These are phyloP conservation scores for Candida boleticola DNA, from an alignment of 805 yeast genomes.

Conservation along the genomic window DNA sequence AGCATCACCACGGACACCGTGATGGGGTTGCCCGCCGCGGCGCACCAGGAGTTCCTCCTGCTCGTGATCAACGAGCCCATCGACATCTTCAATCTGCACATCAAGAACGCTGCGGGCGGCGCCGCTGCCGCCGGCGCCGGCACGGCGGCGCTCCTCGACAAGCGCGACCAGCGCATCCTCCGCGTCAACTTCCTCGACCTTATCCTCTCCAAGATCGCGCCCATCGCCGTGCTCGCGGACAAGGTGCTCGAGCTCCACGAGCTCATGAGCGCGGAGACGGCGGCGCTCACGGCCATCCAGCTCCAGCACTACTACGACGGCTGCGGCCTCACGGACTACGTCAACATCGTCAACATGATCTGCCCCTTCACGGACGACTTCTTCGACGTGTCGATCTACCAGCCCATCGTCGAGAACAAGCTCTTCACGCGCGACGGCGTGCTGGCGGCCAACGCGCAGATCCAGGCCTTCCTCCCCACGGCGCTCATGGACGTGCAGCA, in stretches of 20 bases:
- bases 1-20: conserved; percentile 34
- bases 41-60: conserved; percentile 34
- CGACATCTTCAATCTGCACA: conserved; percentile 34
- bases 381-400: conserved; percentile 60
- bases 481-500: conserved; percentile 62
- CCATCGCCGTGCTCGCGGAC: conserved; percentile 38
- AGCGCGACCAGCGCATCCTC: conserved; percentile 41
- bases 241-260: conserved; percentile 36
- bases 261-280: conserved; percentile 31
- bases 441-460: conserved; percentile 38
- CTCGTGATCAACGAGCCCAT: conserved; percentile 49
- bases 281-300: conserved; percentile 43
- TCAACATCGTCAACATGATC: conserved; percentile 69
- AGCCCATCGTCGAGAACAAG: conserved; percentile 63
- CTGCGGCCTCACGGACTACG: conserved; percentile 57
- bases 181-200: conserved; percentile 61
- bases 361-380: conserved; percentile 59
- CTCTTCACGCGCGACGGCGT: conserved; percentile 48
- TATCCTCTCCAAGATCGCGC: conserved; percentile 51
- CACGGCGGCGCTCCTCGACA: conserved; percentile 16
- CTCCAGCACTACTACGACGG: conserved; percentile 46
- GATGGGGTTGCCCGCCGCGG: conserved; percentile 37
- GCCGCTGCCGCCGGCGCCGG: conserved; percentile 15
- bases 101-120: conserved; percentile 16
- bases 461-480: conserved; percentile 55